phyloP scores from a whole-genome alignment of 768 basidiomycete genomes.

The Roridomyces roridus region DNA sequence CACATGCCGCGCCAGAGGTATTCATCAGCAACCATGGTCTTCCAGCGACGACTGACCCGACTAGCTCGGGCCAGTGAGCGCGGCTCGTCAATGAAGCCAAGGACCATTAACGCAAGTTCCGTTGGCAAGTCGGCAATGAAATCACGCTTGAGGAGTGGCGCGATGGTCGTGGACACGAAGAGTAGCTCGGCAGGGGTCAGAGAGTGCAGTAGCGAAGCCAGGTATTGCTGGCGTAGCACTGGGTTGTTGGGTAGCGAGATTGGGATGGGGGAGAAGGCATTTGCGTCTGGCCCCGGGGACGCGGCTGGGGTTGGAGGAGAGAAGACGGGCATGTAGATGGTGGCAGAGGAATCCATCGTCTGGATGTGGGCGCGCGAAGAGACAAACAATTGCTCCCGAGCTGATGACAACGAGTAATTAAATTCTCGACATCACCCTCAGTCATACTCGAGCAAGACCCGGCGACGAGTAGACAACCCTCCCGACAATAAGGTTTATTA shows the following conservation, averaged over 20 bases:
- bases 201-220: constrained; percentile 54
- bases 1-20: constrained; percentile 84
- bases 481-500: too few relatives aligned
- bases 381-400: too few relatives aligned
- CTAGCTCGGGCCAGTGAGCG: constrained; percentile 70
- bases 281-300: constrained; percentile 50
- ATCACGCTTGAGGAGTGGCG: constrained; percentile 69
- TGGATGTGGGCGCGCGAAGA: background rate
- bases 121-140: constrained; percentile 62
- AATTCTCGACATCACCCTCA: too few relatives aligned
- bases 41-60: constrained; percentile 78
- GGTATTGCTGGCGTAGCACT: constrained; percentile 54
- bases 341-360: constrained; percentile 12
- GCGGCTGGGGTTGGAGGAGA: constrained; percentile 70
- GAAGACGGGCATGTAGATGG: constrained; percentile 57
- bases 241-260: constrained; percentile 40
- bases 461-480: too few relatives aligned
- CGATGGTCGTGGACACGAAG: constrained; percentile 68
- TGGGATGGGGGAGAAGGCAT: constrained; percentile 27
- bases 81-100: constrained; percentile 80
- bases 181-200: constrained; percentile 68
- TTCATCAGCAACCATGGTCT: constrained; percentile 72
- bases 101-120: constrained; percentile 78
- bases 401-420: too few relatives aligned
- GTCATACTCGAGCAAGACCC: too few relatives aligned